A percentile compares a stretch with the other conserved stretches of the same genome.
Conservation (phyloP, 805 yeast species). For the Zygotorulaspora florentina region DNA sequence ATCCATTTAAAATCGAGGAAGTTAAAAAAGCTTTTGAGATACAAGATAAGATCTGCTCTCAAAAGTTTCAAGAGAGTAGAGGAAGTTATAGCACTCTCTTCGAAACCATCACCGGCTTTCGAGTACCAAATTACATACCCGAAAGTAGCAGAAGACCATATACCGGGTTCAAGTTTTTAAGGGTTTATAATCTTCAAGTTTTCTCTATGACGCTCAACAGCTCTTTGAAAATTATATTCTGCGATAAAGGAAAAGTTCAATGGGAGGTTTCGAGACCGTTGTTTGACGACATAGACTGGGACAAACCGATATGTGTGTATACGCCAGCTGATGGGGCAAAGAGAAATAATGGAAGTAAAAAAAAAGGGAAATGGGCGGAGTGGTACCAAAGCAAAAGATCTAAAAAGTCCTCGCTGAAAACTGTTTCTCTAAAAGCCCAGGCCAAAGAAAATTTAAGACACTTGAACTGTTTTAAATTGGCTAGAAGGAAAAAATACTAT, state of each 20-base stretch:
- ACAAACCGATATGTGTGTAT: conserved; percentile 41
- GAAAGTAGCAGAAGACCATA: conserved; percentile 36
- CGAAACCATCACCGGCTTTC: conserved; percentile 16
- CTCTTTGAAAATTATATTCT: conserved; percentile 46
- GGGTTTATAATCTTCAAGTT: conserved; percentile 43
- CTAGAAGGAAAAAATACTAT: conserved; percentile 53
- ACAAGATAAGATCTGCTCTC: conserved; percentile 24
- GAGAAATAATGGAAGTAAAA: background rate
- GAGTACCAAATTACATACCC: conserved; percentile 33
- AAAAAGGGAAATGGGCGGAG: background rate
- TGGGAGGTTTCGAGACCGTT: conserved; percentile 39
- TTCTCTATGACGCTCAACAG: conserved; percentile 39
- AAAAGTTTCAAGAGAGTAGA: conserved; percentile 18
- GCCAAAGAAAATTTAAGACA: conserved; percentile 14
- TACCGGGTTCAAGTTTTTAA: conserved; percentile 53
- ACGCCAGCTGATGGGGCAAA: conserved; percentile 1
- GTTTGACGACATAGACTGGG: conserved; percentile 47
- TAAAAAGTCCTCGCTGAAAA: background rate
- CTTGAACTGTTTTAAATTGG: conserved; percentile 52
- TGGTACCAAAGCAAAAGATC: conserved; percentile 12
- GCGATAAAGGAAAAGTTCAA: conserved; percentile 47
- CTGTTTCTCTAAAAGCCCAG: background rate
- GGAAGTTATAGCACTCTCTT: conserved; percentile 14
- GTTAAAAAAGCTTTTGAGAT: conserved; percentile 10
- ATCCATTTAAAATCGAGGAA: background rate